phyloP scores from a whole-genome alignment of 371 early-diverging fungal genomes.

The Encephalitozoon intestinalis region DNA sequence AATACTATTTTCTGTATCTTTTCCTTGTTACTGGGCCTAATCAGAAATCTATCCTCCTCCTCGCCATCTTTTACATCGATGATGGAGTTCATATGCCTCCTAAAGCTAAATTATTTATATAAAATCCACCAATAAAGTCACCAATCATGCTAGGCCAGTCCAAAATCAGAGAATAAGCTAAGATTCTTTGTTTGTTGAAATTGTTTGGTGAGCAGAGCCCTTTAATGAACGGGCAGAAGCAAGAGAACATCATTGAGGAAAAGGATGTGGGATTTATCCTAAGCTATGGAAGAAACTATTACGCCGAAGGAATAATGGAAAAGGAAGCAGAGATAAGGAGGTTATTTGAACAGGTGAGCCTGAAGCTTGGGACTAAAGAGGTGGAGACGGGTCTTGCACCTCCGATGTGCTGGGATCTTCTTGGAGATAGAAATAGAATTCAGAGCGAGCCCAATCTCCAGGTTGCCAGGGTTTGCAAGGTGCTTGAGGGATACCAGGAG shows the following conservation, averaged over 20 bases:
- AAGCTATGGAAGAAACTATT: constrained; percentile 60
- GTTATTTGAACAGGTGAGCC: constrained; percentile 49
- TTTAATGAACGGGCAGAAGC: constrained; percentile 1
- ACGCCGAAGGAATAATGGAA: constrained; percentile 56
- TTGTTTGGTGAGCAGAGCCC: constrained; percentile 3
- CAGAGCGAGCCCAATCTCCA: constrained; percentile 90
- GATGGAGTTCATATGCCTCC: background rate
- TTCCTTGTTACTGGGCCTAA: background rate
- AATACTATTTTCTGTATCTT: background rate
- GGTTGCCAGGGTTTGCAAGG: constrained; percentile 62
- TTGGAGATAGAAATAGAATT: constrained; percentile 89
- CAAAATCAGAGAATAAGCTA: too few species aligned
- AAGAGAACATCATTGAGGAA: constrained; percentile 34
- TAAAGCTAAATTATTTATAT: background rate
- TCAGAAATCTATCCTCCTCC: background rate
- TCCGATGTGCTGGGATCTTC: constrained; percentile 94
- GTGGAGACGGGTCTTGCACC: constrained; percentile 97
- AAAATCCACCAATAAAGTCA: background rate
- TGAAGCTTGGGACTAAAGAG: constrained; percentile 73
- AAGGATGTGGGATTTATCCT: constrained; percentile 52
- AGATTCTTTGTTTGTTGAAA: background rate
- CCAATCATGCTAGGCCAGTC: too few species aligned
- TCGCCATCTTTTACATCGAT: background rate
- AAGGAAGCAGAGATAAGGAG: constrained; percentile 52
- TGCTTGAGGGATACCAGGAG: constrained; percentile 63